Evolutionary conservation across 345 rosid genomes (phyloP), one percentile per base, ranked within the genome.

Genomic region (Acer yangbiense): DNA sequence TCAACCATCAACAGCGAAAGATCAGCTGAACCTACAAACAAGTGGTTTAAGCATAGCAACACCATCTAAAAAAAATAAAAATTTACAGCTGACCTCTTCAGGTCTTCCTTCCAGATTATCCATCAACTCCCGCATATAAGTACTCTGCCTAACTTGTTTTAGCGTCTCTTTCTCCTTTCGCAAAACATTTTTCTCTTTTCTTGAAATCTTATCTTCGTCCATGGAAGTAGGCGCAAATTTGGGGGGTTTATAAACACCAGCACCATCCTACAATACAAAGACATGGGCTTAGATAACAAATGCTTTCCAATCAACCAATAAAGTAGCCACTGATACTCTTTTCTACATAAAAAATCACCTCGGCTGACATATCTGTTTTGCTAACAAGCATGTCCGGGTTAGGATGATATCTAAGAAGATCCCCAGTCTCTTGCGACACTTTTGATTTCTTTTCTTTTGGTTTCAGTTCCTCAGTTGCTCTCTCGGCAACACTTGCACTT

Each of bases 51-150:
- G 64, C 65, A 46, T 58, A 60, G 25, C 20, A 9, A 72, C 35
- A 63, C n/a, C 43, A 35, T 18, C 25, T 4, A 20, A 60, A 16
- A 7, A n/a, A 68, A 81, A 71, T 41, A 62, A 21, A n/a, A 72
- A 58, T 48, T 35, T 10, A 63, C 52, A 44, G 77, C 87, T 11
- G 50, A 95, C 98, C 91, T 93, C 99, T 83, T 90, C 95, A 72
- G 99, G 99, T 79, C 77, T 89, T 69, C 86, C 98, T 81, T 94
- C 92, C 54, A 94, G 69, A n/a, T 96, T 90, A 79, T 93, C 88
- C 84, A 92, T 83, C 82, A 93, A 54, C 72, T 87, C 92, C 81
- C 91, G 91, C 80, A 92, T 77, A 82, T 84, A 90, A 50, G 88
- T 72, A 78, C 89, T 88, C 58, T 85, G 89, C 35, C 84, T 86